Evolutionary conservation across 805 yeast species (phyloP).

Genomic region (Blastobotrys parvus): DNA sequence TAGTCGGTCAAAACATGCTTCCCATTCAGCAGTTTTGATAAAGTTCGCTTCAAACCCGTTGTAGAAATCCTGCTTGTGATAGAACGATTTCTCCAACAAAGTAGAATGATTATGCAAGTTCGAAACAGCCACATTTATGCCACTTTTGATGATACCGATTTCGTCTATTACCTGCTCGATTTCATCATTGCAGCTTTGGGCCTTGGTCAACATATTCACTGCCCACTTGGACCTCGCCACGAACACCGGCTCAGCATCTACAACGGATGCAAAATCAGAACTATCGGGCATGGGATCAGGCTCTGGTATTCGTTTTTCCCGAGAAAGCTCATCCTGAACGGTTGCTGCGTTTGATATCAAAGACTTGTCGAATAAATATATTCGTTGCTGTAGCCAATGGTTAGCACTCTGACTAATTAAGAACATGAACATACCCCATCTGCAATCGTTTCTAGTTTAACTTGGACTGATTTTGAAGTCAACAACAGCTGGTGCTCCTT

Average conservation of each 20-base stretch:
- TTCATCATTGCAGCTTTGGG: neutral
- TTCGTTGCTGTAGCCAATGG: conserved; percentile 7
- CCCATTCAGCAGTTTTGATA: conserved; percentile 7
- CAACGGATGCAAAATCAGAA: neutral
- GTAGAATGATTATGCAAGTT: conserved; percentile 20
- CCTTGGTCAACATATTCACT: neutral
- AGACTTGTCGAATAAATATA: conserved; percentile 22
- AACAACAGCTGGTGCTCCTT: conserved; percentile 22
- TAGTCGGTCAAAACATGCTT: conserved; percentile 7
- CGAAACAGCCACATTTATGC: conserved; percentile 20
- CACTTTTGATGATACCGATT: conserved; percentile 17
- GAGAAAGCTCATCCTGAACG: no score
- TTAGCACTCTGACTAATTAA: neutral
- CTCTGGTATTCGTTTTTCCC: no score
- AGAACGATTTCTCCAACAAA: conserved; percentile 17
- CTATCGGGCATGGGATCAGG: neutral
- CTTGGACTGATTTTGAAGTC: conserved; percentile 21
- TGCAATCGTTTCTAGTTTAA: conserved; percentile 20
- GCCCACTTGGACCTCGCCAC: conserved; percentile 14
- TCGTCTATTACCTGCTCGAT: conserved; percentile 1
- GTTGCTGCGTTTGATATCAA: conserved; percentile 6
- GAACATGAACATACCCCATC: conserved; percentile 10
- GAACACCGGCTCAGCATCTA: conserved; percentile 3
- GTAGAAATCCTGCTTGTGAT: conserved; percentile 17
- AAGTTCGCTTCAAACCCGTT: conserved; percentile 17